Conservation (phyloP, 169 alveolate species). For the Babesia ovis region DNA sequence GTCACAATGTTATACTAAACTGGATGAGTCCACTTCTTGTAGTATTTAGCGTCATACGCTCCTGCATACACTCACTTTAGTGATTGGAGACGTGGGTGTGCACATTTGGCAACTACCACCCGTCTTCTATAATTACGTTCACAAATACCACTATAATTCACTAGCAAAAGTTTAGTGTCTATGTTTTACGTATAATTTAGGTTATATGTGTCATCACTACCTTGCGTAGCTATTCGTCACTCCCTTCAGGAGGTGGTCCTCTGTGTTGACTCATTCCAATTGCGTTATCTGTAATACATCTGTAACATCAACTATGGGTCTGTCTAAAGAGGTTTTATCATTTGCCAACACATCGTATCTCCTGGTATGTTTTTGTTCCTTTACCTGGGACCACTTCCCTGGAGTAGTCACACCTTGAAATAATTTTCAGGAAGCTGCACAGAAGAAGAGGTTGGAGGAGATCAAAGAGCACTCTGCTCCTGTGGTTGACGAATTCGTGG, state of each 20-base stretch:
- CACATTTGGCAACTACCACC: background rate
- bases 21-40: too few relatives aligned
- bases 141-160: background rate
- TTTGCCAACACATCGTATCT: constrained; percentile 39
- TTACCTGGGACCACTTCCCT: background rate
- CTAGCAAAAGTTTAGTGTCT: too few relatives aligned
- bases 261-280: too few relatives aligned
- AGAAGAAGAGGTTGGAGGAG: constrained; percentile 25
- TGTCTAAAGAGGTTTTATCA: constrained; percentile 28
- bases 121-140: background rate
- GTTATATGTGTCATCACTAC: background rate
- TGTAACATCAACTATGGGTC: background rate
- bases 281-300: too few relatives aligned
- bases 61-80: too few relatives aligned
- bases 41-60: too few relatives aligned
- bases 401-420: background rate
- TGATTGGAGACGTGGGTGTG: constrained; percentile 14
- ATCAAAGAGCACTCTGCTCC: background rate
- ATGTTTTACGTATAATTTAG: background rate
- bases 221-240: background rate
- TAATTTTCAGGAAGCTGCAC: constrained; percentile 31
- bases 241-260: background rate
- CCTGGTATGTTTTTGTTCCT: constrained; percentile 13
- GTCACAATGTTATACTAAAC: too few relatives aligned
- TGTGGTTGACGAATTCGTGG: background rate